Evolutionary conservation across 1,139 yeast genomes (phyloP).

Genomic region (Diutina ranongensis): DNA sequence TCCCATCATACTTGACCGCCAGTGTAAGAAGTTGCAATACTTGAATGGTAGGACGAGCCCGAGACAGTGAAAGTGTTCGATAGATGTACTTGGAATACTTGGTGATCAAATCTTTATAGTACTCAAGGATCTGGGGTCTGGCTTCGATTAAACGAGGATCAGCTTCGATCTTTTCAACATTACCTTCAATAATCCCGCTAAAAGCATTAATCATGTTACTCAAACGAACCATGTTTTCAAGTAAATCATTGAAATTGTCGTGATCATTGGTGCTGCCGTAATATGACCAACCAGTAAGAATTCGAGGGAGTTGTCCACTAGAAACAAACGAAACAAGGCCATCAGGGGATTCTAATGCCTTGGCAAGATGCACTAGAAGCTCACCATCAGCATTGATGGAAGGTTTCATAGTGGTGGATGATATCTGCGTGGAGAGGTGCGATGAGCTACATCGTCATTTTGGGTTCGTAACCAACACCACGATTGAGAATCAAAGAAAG

Average conservation of each 20-base stretch:
- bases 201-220: background rate
- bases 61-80: background rate
- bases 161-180: background rate
- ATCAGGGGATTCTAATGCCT: background rate
- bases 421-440: background rate
- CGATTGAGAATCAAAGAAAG: too few species aligned
- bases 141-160: background rate
- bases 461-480: background rate
- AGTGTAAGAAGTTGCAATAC: background rate
- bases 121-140: slow-evolving; percentile 1
- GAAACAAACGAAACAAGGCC: background rate
- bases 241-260: background rate
- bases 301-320: background rate
- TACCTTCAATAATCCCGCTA: background rate
- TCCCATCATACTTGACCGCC: background rate
- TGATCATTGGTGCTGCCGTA: background rate
- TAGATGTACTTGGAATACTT: background rate
- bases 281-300: background rate
- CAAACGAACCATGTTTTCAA: background rate
- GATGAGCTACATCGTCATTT: background rate
- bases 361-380: background rate
- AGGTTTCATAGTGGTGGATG: background rate
- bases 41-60: background rate
- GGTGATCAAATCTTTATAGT: background rate
- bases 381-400: background rate